These are phyloP conservation scores for Pythium dissotocum DNA, from an alignment of 352 stramenopile species.

Conservation along the genomic window DNA sequence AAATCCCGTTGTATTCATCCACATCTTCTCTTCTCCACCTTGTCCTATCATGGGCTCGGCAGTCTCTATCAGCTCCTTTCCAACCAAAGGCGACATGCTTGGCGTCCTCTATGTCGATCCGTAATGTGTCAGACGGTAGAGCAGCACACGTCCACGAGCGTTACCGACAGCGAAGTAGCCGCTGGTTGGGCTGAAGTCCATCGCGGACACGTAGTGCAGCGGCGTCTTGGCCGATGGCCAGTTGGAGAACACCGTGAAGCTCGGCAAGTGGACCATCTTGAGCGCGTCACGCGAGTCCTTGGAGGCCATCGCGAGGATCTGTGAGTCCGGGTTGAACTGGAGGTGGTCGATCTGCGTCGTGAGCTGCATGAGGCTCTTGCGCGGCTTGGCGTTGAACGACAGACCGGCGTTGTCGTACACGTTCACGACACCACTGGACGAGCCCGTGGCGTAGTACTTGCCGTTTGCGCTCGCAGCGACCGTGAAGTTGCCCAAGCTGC, in stretches of 20 bases:
- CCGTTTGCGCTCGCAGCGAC: conserved; percentile 60
- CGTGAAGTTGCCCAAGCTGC: conserved; percentile 83
- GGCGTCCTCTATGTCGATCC: conserved; percentile 4
- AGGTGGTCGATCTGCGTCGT: conserved; percentile 90
- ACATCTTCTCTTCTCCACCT: background rate
- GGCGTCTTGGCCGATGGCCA: conserved; percentile 97
- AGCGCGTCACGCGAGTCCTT: conserved; percentile 92
- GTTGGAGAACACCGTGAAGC: conserved; percentile 96
- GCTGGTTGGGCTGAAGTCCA: conserved; percentile 96
- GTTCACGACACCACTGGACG: conserved; percentile 97
- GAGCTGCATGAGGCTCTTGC: conserved; percentile 97
- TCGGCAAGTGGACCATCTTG: conserved; percentile 95
- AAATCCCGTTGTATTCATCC: background rate
- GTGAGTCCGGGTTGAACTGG: conserved; percentile 92
- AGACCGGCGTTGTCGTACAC: conserved; percentile 90
- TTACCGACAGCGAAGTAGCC: conserved; percentile 96
- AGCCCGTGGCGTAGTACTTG: conserved; percentile 91
- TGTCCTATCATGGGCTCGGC: background rate
- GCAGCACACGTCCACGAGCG: conserved; percentile 94
- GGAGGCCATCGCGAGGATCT: conserved; percentile 95
- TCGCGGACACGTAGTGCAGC: conserved; percentile 94
- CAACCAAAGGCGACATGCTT: background rate
- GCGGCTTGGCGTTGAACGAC: conserved; percentile 54
- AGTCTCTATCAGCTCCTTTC: conserved; percentile 9
- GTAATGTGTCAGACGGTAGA: conserved; percentile 97